Percentiles rank a stretch among this genome's conserved stretches.
Conservation (phyloP, 2,329 filamentous ascomycete species). For the Hymenoscyphus scutula region DNA sequence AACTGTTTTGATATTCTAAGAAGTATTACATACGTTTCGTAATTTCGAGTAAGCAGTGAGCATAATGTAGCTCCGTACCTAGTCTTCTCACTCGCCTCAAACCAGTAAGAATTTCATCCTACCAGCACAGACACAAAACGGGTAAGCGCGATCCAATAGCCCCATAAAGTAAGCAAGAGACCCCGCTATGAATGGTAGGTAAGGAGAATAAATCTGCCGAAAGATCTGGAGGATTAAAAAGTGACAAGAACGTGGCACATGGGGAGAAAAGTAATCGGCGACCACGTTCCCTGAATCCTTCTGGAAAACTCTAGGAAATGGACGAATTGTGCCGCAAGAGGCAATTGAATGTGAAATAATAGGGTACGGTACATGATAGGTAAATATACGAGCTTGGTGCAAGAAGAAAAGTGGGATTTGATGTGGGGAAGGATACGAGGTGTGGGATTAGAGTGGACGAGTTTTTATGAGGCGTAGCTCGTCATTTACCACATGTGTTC, state of each 20-base stretch:
- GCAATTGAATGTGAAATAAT: too few relatives aligned
- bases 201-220: too few relatives aligned
- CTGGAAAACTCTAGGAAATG: too few relatives aligned
- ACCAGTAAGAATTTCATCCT: background rate
- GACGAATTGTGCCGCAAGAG: too few relatives aligned
- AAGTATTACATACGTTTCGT: background rate
- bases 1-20: background rate
- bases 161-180: background rate
- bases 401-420: background rate
- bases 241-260: too few relatives aligned
- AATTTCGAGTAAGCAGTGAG: background rate
- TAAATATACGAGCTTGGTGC: background rate
- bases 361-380: background rate
- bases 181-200: background rate
- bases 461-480: background rate
- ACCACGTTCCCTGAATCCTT: too few relatives aligned
- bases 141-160: background rate
- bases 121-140: background rate
- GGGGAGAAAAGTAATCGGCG: too few relatives aligned
- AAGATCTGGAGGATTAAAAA: too few relatives aligned
- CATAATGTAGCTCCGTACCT: background rate
- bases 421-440: background rate
- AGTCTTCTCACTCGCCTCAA: background rate
- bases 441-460: background rate
- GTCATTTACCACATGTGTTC: background rate